Conservation (phyloP, 768 basidiomycete genomes). For the Naganishia vaughanmartiniae region DNA sequence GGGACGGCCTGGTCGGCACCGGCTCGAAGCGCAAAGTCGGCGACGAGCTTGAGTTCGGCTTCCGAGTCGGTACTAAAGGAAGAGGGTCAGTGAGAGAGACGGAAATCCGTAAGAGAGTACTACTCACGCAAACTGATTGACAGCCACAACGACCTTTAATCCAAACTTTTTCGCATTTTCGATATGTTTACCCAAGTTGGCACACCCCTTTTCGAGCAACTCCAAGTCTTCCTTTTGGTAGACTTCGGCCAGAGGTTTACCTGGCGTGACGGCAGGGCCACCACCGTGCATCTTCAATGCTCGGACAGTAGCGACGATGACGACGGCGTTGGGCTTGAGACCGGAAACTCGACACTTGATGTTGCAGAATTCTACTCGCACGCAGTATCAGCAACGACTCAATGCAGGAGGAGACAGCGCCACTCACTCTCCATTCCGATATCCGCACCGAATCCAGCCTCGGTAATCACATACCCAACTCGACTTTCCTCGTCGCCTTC, state of each 20-base stretch:
- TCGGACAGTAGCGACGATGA: conserved; percentile 95
- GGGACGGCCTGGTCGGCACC: conserved; percentile 94
- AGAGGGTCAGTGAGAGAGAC: not conserved
- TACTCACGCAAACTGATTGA: conserved; percentile 90
- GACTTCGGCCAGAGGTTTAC: conserved; percentile 86
- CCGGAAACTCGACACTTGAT: conserved; percentile 96
- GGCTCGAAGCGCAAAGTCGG: conserved; percentile 70
- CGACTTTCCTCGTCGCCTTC: conserved; percentile 77
- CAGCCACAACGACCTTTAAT: conserved; percentile 89
- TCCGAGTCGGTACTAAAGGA: conserved; percentile 72
- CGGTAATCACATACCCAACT: conserved; percentile 92
- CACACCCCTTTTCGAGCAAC: conserved; percentile 83
- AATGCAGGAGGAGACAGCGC: not conserved
- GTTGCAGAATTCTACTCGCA: conserved; percentile 85
- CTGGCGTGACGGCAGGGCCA: conserved; percentile 92
- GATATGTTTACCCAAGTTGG: conserved; percentile 89
- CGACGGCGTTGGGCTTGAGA: conserved; percentile 84
- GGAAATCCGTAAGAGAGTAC: not conserved
- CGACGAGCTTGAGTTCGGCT: conserved; percentile 82
- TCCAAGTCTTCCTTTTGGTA: conserved; percentile 92
- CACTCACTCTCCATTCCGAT: conserved; percentile 63
- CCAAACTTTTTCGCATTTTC: conserved; percentile 93
- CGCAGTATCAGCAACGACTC: not conserved
- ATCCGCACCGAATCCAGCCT: conserved; percentile 97
- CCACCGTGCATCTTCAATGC: conserved; percentile 98